Evolutionary conservation across 805 yeast genomes (phyloP), one percentile per base, ranked within the genome.

Genomic region (Lachancea dasiensis): DNA sequence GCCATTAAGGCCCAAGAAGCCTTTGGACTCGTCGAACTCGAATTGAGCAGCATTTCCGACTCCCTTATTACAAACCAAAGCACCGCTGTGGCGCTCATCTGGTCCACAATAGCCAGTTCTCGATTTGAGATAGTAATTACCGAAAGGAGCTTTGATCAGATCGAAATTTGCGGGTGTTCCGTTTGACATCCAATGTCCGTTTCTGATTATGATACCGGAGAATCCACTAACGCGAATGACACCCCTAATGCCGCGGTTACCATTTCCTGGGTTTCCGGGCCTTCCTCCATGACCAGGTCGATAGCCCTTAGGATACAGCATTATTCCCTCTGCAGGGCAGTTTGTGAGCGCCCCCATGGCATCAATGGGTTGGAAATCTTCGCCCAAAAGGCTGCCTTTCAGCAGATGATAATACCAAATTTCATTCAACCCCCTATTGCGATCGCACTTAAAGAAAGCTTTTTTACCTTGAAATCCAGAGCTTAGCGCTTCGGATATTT

Each of bases 151-250:
- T 38, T 77, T 70, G 22, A 60, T 52, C 18, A 83, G 50, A 18
- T 69, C 69, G 62, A 70, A 89, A 4, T 81, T 77, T 4, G 96
- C 97, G 60, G 97, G 90, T 0, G 92, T 76, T 1, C 96, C 96
- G 27, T 64, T 57, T 4, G 72, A 56, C 62, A 81, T 85, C 92
- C 95, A 89, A 47, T 77, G 73, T 3, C 98, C 98, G 52, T 76
- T 83, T 43, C 83, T 75, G 52, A 89, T 90, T 41, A 90, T 52
- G 49, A 59, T 67, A 1, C 86, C 87, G 15, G 54, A 50, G 23
- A 56, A 51, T 13, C 68, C 72, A 17, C 61, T 58, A 17, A 51
- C 21, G 33, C 55, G 49, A n/a, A 60, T 37, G 11, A 49, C 40
- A 9, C 61, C 63, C 27, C 63, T 51, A 6, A 56, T 45, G 7